phyloP scores from a whole-genome alignment of 352 stramenopile genomes.

The Thraustotheca clavata region DNA sequence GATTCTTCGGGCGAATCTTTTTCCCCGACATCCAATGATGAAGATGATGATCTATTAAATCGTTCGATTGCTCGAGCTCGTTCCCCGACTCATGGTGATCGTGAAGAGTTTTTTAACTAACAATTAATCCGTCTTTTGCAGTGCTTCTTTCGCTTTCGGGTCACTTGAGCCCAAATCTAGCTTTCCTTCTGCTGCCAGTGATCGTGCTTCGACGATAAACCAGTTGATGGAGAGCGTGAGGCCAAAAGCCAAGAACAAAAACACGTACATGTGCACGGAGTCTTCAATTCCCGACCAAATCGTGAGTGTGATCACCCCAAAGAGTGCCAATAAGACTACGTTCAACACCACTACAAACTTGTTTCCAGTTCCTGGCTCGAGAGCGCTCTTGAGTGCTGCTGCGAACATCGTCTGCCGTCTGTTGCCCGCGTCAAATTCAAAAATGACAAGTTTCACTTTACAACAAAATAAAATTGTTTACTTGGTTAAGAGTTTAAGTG shows the following conservation, averaged over 20 bases:
- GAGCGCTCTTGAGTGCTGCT: conserved; percentile 14
- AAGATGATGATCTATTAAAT: not conserved
- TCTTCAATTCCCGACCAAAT: conserved; percentile 76
- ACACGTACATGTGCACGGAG: conserved; percentile 72
- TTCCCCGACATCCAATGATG: too few relatives aligned
- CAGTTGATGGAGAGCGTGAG: conserved; percentile 80
- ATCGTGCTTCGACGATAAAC: conserved; percentile 64
- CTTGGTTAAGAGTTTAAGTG: too few relatives aligned
- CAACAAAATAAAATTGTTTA: too few relatives aligned
- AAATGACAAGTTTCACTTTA: too few relatives aligned
- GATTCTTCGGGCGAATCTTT: too few relatives aligned
- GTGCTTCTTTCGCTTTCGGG: not conserved
- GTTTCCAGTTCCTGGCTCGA: conserved; percentile 18
- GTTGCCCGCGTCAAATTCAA: not conserved
- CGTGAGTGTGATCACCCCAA: conserved; percentile 61
- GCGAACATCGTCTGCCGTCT: conserved; percentile 14
- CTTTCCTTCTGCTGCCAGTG: conserved; percentile 10
- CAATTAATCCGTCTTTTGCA: conserved; percentile 15
- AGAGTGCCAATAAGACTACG: conserved; percentile 52
- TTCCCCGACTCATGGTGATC: conserved; percentile 5
- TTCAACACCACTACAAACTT: conserved; percentile 71
- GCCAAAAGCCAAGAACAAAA: conserved; percentile 77
- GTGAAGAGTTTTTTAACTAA: not conserved
- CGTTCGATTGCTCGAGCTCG: not conserved
- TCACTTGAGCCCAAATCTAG: not conserved